A percentile compares a stretch with the other conserved stretches of the same genome.
phyloP scores from a whole-genome alignment of 2,329 filamentous ascomycete genomes.

The Fusarium lateritium region DNA sequence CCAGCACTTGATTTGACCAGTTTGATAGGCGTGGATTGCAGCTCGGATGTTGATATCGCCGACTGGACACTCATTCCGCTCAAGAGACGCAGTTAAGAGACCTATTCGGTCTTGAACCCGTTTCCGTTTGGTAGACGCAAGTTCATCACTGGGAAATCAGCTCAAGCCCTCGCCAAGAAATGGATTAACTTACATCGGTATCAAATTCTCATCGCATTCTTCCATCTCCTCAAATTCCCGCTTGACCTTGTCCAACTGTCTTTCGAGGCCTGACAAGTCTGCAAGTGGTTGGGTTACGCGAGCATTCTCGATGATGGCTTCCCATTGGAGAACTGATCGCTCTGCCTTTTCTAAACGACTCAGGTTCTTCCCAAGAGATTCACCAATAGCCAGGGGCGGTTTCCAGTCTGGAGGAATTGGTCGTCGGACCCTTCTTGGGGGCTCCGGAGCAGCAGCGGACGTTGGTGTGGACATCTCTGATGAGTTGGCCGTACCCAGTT shows the following conservation, averaged over 20 bases:
- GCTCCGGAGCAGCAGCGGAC: neutral
- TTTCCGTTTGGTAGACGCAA: slow-evolving; percentile 44
- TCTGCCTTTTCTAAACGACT: slow-evolving; percentile 46
- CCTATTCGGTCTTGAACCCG: slow-evolving; percentile 33
- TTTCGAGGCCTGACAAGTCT: slow-evolving; percentile 44
- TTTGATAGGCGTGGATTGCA: slow-evolving; percentile 42
- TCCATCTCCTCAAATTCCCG: slow-evolving; percentile 37
- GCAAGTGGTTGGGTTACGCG: slow-evolving; percentile 37
- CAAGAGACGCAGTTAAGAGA: slow-evolving; percentile 23
- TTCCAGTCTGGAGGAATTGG: slow-evolving; percentile 38
- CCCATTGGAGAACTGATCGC: slow-evolving; percentile 45
- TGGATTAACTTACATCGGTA: slow-evolving; percentile 34
- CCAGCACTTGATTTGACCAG: slow-evolving; percentile 43
- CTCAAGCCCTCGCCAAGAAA: too few relatives aligned
- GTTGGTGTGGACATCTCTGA: neutral
- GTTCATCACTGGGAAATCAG: slow-evolving; percentile 43
- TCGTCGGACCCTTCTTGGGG: slow-evolving; percentile 4
- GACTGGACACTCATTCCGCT: slow-evolving; percentile 19
- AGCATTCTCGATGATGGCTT: slow-evolving; percentile 43
- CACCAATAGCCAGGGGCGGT: slow-evolving; percentile 44
- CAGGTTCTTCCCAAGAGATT: slow-evolving; percentile 43
- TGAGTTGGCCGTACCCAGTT: neutral
- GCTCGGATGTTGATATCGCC: slow-evolving; percentile 38
- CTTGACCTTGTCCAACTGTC: slow-evolving; percentile 28
- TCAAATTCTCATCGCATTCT: slow-evolving; percentile 42